Conservation (phyloP, 1,284 basidiomycete species). For the Pholiota adiposa region DNA sequence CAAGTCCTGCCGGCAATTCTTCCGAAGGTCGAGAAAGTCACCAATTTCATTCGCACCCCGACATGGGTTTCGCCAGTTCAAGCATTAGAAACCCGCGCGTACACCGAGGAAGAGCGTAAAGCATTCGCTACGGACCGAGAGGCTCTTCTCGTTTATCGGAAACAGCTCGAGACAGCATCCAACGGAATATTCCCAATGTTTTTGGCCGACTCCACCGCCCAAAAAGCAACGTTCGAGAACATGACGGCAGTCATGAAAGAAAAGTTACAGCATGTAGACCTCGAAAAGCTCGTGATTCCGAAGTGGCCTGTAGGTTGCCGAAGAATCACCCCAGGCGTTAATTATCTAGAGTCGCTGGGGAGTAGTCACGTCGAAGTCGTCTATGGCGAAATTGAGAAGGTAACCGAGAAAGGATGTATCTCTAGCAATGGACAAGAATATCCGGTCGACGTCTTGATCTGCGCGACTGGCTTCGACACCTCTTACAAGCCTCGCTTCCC, state of each 20-base stretch:
- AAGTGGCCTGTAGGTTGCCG: slow-evolving; percentile 34
- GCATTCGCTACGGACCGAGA: slow-evolving; percentile 27
- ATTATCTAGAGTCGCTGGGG: slow-evolving; percentile 34
- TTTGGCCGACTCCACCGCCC: slow-evolving; percentile 25
- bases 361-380: slow-evolving; percentile 36
- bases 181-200: slow-evolving; percentile 31
- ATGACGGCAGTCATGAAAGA: slow-evolving; percentile 29
- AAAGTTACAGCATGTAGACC: slow-evolving; percentile 22
- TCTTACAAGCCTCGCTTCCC: slow-evolving; percentile 35
- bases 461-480: slow-evolving; percentile 40
- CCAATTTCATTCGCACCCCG: slow-evolving; percentile 33
- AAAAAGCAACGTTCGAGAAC: slow-evolving; percentile 18
- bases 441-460: slow-evolving; percentile 36
- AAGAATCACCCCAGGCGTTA: slow-evolving; percentile 34
- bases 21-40: slow-evolving; percentile 32
- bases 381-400: slow-evolving; percentile 28
- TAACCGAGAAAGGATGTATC: slow-evolving; percentile 33
- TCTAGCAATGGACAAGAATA: slow-evolving; percentile 32
- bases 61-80: slow-evolving; percentile 36
- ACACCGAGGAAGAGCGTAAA: slow-evolving; percentile 28
- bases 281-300: slow-evolving; percentile 30
- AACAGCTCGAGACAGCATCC: slow-evolving; percentile 24
- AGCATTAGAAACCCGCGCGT: slow-evolving; percentile 29
- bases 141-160: slow-evolving; percentile 31
- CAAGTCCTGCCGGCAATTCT: slow-evolving; percentile 39